Evolutionary conservation across 495 filamentous ascomycete genomes (phyloP).

Genomic region (Aspergillus campestris): DNA sequence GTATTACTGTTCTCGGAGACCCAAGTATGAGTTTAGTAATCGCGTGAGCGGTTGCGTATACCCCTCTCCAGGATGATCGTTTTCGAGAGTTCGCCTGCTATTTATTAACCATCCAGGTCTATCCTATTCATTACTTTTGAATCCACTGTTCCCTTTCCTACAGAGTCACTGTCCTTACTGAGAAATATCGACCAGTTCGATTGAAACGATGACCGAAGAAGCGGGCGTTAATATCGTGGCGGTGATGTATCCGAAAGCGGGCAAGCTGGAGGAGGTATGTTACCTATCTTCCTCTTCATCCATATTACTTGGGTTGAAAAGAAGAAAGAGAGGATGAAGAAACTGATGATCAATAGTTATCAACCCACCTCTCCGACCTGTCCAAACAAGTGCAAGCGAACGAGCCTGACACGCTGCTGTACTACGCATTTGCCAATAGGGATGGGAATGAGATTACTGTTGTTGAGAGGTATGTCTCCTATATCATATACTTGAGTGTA

Average conservation of each 20-base stretch:
- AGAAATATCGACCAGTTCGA: too few relatives aligned
- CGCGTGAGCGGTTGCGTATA: not conserved
- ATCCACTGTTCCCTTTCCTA: too few relatives aligned
- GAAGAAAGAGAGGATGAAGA: not conserved
- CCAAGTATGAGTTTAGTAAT: too few relatives aligned
- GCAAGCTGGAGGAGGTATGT: slow-evolving; percentile 25
- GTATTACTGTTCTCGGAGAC: too few relatives aligned
- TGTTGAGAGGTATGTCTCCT: slow-evolving; percentile 21
- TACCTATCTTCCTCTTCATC: not conserved
- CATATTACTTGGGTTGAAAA: too few relatives aligned
- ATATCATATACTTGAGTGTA: not conserved
- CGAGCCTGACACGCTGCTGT: slow-evolving; percentile 27
- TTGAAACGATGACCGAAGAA: slow-evolving; percentile 3
- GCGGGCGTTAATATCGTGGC: slow-evolving; percentile 21
- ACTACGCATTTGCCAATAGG: slow-evolving; percentile 19
- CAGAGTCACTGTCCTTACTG: too few relatives aligned
- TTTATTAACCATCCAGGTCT: not conserved
- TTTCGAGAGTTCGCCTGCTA: not conserved
- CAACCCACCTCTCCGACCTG: slow-evolving; percentile 16
- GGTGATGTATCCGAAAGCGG: slow-evolving; percentile 22
- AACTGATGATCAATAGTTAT: slow-evolving; percentile 9
- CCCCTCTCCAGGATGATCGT: not conserved
- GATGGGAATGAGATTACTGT: slow-evolving; percentile 26
- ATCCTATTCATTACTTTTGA: not conserved
- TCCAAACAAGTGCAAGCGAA: slow-evolving; percentile 20